A percentile compares a stretch with the other conserved stretches of the same genome.
phyloP scores from a whole-genome alignment of 441 rosid species.

The Corymbia calophylla region DNA sequence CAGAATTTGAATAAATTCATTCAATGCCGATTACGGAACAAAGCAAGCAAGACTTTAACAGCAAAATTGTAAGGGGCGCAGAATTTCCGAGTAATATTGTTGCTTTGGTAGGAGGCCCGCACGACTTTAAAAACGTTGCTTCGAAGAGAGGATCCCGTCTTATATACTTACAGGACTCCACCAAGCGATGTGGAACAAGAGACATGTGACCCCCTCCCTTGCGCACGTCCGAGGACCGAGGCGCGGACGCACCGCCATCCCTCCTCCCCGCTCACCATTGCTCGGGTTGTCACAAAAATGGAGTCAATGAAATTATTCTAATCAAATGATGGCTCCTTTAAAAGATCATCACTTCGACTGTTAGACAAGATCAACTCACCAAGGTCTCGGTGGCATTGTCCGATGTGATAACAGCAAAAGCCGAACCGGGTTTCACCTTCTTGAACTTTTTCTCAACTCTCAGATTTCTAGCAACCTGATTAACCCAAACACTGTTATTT shows the following conservation, averaged over 20 bases:
- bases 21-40: neutral
- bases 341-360: neutral
- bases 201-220: too few species aligned
- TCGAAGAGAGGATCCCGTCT: too few species aligned
- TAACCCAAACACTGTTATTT: conserved; percentile 14
- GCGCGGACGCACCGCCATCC: too few species aligned
- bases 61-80: too few species aligned
- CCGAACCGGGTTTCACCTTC: conserved; percentile 37
- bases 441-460: conserved; percentile 19
- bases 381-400: conserved; percentile 36
- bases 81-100: too few species aligned
- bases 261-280: too few species aligned
- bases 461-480: conserved; percentile 22
- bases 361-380: conserved; percentile 25
- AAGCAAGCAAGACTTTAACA: neutral
- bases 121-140: too few species aligned
- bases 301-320: neutral
- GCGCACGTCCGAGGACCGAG: too few species aligned
- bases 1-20: neutral
- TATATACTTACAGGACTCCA: too few species aligned
- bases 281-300: too few species aligned
- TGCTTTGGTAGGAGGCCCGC: too few species aligned
- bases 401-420: conserved; percentile 53
- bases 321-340: neutral
- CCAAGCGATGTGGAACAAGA: too few species aligned